Evolutionary conservation across 2,329 filamentous ascomycete species (phyloP), one percentile per base, ranked within the genome.

Genomic region (Monosporascus ibericus): DNA sequence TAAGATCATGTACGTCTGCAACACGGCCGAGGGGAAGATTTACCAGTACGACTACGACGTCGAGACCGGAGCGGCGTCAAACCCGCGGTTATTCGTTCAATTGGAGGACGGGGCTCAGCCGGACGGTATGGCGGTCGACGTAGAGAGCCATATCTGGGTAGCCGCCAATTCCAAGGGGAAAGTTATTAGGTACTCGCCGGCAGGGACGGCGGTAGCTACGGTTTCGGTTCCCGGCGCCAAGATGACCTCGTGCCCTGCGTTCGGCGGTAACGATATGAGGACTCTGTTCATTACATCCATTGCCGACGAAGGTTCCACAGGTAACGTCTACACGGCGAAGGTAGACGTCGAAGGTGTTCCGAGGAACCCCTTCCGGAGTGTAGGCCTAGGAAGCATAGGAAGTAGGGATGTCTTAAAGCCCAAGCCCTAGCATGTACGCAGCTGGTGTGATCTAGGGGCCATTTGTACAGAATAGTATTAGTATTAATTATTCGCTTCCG

Each of bases 241-340:
- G 40, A 55, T 58, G 55, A 46, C 52, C 24, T 58, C 56, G 3
- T 58, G 56, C 46, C 51, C 56, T 27, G 52, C 51, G 2, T 58
- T 58, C 25, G 56, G 55, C 8, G 51, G 49, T 2, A 18, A 34
- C 11, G 55, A 57, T 36, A 47, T 57, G 42, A 57, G 46, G 25
- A 57, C 52, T 2, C 22, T 57, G 17, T 57, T 58, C 37, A 49
- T 57, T 34, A 55, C 56, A 5, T 57, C 56, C 6, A 58, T 58
- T 30, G 48, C 51, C 20, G 25, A 48, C 6, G 55, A 57, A 24
- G 52, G 34, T 6, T 58, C 56, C 25, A 55, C 47, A 6, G 56
- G 52, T 15, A 48, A 57, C 44, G 56, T 58, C 17, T 57, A 57
- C 17, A 38, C 44, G 37, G 44, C 48, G 5, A 38, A 47, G 14